phyloP scores from a whole-genome alignment of 2,329 filamentous ascomycete species.

The Aspergillus flavus region DNA sequence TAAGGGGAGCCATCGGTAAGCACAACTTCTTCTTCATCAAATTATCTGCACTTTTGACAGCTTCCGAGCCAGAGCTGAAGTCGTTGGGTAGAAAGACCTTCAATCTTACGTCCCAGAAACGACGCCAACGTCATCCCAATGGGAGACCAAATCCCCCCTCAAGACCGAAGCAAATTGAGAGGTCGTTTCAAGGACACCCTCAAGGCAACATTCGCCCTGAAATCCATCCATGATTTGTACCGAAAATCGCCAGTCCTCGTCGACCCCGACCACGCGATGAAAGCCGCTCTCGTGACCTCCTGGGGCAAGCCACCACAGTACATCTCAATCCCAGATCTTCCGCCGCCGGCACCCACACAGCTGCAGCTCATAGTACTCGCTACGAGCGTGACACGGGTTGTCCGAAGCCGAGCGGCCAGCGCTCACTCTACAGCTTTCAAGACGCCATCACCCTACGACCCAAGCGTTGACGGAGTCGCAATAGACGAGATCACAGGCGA shows the following conservation, averaged over 20 bases:
- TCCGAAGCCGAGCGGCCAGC: not conserved
- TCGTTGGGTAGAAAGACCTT: too few species aligned
- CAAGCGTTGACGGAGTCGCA: constrained; percentile 3
- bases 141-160: not conserved
- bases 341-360: not conserved
- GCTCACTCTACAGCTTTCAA: not conserved
- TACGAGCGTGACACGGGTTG: not conserved
- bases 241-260: not conserved
- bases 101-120: too few species aligned
- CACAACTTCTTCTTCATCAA: too few species aligned
- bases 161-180: not conserved
- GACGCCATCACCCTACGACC: not conserved
- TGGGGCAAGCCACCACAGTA: not conserved
- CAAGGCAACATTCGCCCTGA: not conserved
- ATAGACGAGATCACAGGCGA: not conserved
- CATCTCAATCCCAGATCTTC: not conserved
- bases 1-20: too few species aligned
- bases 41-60: too few species aligned
- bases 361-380: constrained; percentile 2
- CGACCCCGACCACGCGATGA: not conserved
- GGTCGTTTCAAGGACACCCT: not conserved
- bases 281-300: not conserved
- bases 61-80: too few species aligned
- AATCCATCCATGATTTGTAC: not conserved
- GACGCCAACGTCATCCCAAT: not conserved